Base-by-base conservation (phyloP, 2,329 filamentous ascomycete genomes). In the Ilyonectria sp. region DNA sequence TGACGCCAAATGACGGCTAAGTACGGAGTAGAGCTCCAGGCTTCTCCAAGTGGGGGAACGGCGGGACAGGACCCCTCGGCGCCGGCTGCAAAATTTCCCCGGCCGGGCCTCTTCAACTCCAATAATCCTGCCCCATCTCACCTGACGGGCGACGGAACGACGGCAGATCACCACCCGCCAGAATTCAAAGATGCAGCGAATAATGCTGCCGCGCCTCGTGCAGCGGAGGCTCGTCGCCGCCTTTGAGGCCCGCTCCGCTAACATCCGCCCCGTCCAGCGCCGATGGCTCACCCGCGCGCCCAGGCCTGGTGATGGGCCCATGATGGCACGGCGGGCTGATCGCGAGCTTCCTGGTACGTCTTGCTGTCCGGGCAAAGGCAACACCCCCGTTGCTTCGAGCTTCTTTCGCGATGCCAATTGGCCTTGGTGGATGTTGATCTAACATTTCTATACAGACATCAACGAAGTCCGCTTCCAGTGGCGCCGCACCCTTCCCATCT, bases 401-500 rank as follows among this genome's bases (percentile, higher is more conserved):
- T n/a, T 43, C 7, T 2, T 5, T 43, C 7, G 44, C 40, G 15
- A 19, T 17, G 29, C 55, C 72, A 52, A 73, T 40, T 31, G 35
- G 29, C 19, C 1, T n/a, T 9, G 9, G 5, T 35, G 10, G 33
- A 35, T 15, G n/a, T 15, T 6, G 50, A 40, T 31, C 58, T 68
- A 23, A 59, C 31, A n/a, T 23, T 7, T 35, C 4, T 6, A 19
- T 1, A 2, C 46, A 85, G 84, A 84, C 71, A 76, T 86, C 65
- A 76, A 82, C 60, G 78, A 82, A 64, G 78, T 81, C 63, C 78
- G 77, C 55, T 89, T 89, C 78, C 86, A 86, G 73, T 95, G 93
- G 92, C 79, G 86, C 62, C 88, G 89, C 74, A 94, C 94, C 1
- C 82, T 97, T 37, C 95, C 95, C 60, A 84, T 97, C 79, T 98